Percentiles rank a stretch among this genome's conserved stretches.
Conservation (phyloP, 257 asterid species). For the Scutellaria minor region DNA sequence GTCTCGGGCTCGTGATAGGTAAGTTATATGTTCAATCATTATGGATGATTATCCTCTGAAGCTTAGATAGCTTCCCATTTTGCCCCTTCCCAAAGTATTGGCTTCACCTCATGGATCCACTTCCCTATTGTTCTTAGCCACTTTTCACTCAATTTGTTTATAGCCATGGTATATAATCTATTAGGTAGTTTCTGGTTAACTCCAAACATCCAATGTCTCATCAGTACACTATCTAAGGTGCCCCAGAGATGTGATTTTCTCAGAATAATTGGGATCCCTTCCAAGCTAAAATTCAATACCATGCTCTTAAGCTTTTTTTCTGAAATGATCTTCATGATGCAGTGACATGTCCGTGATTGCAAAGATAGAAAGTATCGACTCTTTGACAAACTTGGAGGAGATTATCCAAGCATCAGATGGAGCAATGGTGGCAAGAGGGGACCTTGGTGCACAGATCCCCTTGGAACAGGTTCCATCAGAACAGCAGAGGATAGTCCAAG, state of each 20-base stretch:
- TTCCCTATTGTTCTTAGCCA: conserved; percentile 3
- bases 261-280: background rate
- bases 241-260: background rate
- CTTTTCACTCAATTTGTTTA: background rate
- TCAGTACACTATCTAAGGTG: background rate
- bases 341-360: conserved; percentile 85
- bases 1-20: conserved; percentile 84
- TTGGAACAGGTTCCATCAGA: conserved; percentile 91
- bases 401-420: conserved; percentile 83
- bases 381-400: conserved; percentile 81
- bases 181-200: background rate
- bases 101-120: conserved; percentile 14
- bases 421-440: conserved; percentile 96
- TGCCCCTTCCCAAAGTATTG: background rate
- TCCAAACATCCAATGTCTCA: background rate
- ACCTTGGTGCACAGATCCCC: conserved; percentile 91
- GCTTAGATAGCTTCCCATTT: conserved; percentile 15
- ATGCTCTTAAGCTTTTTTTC: background rate
- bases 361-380: conserved; percentile 90
- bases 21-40: conserved; percentile 25
- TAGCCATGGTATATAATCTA: background rate
- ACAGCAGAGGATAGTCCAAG: conserved; percentile 80
- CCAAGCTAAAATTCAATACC: conserved; percentile 6
- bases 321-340: conserved; percentile 33
- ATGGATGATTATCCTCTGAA: conserved; percentile 6